A percentile compares a stretch with the other conserved stretches of the same genome.
Conservation (phyloP, 306 rosid species). For the Argentina anserina region DNA sequence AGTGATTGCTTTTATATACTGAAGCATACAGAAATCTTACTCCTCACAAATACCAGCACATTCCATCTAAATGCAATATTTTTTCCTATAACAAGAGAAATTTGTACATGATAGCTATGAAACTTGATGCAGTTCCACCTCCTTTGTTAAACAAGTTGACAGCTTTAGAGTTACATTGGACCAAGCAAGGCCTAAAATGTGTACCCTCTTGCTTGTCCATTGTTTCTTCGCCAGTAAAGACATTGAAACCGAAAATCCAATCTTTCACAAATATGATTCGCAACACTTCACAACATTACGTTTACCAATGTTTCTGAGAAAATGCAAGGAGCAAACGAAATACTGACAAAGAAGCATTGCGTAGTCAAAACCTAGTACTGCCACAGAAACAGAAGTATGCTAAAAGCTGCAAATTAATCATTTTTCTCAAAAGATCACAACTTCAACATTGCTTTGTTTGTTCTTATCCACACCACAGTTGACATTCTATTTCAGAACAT, state of each 20-base stretch:
- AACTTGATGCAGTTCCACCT: neutral
- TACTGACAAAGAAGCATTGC: neutral
- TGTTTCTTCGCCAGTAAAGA: slow-evolving; percentile 1
- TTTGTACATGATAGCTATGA: neutral
- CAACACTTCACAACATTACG: neutral
- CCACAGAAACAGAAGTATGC: neutral
- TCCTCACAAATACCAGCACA: neutral
- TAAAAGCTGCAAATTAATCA: too few relatives aligned
- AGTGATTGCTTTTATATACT: neutral
- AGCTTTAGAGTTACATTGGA: neutral
- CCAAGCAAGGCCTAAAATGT: neutral
- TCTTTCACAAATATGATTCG: neutral
- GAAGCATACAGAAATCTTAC: neutral
- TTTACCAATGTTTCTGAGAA: neutral
- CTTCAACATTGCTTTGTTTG: neutral
- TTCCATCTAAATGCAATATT: neutral
- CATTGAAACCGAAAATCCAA: neutral
- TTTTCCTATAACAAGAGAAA: neutral
- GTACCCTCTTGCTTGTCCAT: neutral
- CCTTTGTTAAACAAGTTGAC: neutral
- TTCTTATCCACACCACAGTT: neutral
- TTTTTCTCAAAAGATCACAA: neutral
- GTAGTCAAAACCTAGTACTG: neutral
- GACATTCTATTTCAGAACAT: neutral
- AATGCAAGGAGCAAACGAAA: neutral